Conservation (phyloP, 192 early-diverging fungal species). For the Backusella psychrophila region DNA sequence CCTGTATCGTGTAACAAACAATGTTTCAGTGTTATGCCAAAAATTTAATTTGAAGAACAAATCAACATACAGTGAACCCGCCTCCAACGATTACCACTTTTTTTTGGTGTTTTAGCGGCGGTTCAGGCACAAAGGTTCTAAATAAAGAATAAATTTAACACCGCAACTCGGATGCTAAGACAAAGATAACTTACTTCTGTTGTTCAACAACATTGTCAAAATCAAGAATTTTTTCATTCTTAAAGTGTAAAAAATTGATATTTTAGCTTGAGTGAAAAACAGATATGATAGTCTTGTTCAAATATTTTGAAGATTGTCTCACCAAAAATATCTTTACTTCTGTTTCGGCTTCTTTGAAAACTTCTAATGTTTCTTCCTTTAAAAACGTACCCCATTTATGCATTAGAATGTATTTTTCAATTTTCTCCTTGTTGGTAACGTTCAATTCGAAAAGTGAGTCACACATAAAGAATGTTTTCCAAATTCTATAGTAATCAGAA, state of each 20-base stretch:
- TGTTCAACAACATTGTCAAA: neutral
- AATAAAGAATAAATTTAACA: neutral
- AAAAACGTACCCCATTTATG: slow-evolving; percentile 15
- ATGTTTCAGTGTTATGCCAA: neutral
- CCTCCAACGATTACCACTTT: slow-evolving; percentile 38
- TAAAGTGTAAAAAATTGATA: neutral
- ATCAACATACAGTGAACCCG: slow-evolving; percentile 35
- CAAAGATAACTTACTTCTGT: slow-evolving; percentile 8
- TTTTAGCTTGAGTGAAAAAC: neutral
- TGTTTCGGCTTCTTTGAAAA: slow-evolving; percentile 22
- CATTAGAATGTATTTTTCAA: neutral
- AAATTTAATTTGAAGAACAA: neutral
- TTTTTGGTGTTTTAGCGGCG: slow-evolving; percentile 19
- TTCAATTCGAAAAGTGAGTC: slow-evolving; percentile 29
- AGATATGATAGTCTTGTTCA: neutral
- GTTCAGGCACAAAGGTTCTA: neutral
- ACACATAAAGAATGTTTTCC: slow-evolving; percentile 24
- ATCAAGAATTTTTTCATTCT: slow-evolving; percentile 8
- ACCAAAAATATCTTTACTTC: slow-evolving; percentile 26
- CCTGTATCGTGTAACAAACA: slow-evolving; percentile 17
- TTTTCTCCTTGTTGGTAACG: slow-evolving; percentile 13
- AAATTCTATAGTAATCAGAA: slow-evolving; percentile 23
- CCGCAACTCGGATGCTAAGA: neutral
- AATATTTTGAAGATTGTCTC: neutral
- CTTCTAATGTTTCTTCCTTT: neutral